These are phyloP conservation scores for Arabidopsis suecica DNA, from an alignment of 345 rosid genomes.

Conservation along the genomic window DNA sequence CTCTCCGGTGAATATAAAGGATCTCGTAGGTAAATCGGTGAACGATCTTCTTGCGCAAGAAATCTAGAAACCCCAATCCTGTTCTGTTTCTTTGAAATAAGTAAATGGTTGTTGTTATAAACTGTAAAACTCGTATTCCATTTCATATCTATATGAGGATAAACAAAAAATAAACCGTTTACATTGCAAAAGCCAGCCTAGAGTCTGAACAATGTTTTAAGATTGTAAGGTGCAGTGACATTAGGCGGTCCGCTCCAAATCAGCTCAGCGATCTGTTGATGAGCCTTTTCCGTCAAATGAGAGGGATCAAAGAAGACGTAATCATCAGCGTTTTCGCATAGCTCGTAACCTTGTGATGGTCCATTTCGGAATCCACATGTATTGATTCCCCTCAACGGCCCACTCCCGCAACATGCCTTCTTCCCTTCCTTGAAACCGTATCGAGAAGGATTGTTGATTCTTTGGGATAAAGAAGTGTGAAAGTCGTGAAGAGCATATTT, in stretches of 20 bases:
- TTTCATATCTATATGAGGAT: not conserved
- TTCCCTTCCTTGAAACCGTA: constrained; percentile 66
- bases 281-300: constrained; percentile 49
- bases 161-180: constrained; percentile 3
- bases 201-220: constrained; percentile 46
- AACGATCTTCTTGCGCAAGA: constrained; percentile 24
- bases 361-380: constrained; percentile 57
- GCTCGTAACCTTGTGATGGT: constrained; percentile 30
- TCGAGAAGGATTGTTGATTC: constrained; percentile 58
- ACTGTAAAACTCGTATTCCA: constrained; percentile 9
- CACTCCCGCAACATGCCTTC: constrained; percentile 76
- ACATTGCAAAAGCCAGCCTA: not conserved
- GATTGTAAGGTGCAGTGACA: constrained; percentile 49
- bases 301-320: constrained; percentile 50
- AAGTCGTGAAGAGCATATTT: constrained; percentile 65
- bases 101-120: constrained; percentile 26
- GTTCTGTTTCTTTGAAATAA: constrained; percentile 13
- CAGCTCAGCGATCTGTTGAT: constrained; percentile 51
- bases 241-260: constrained; percentile 48
- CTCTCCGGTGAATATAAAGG: constrained; percentile 40
- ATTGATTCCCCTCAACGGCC: constrained; percentile 57
- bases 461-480: constrained; percentile 44
- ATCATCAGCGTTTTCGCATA: constrained; percentile 43
- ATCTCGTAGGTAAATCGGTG: constrained; percentile 28
- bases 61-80: constrained; percentile 19